Percentiles rank a stretch among this genome's conserved stretches.
Conservation (phyloP, 139 green algal genomes). For the Tetradesmus lagerheimii region DNA sequence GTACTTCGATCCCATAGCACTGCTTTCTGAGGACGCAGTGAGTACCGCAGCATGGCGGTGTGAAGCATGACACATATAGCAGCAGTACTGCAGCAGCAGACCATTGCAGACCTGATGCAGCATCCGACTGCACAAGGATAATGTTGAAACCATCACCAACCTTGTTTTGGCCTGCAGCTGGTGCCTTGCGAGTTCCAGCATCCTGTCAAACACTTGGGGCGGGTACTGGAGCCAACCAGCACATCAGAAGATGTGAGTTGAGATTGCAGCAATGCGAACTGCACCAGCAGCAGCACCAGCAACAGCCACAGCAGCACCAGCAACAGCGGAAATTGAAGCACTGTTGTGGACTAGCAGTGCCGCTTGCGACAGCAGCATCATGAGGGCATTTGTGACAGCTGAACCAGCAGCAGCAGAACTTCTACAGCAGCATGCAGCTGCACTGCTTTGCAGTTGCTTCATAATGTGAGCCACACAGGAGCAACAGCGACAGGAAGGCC, state of each 20-base stretch:
- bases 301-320: not conserved
- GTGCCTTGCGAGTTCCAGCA: slow-evolving; percentile 36
- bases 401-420: too few species aligned
- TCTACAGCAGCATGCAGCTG: too few species aligned
- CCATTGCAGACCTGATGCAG: not conserved
- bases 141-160: not conserved
- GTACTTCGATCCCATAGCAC: slow-evolving; percentile 36
- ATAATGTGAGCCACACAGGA: too few species aligned
- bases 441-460: too few species aligned
- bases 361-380: not conserved
- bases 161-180: slow-evolving; percentile 7
- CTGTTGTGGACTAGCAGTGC: not conserved
- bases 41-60: not conserved
- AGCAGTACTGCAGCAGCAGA: not conserved
- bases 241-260: slow-evolving; percentile 37
- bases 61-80: not conserved
- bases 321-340: not conserved
- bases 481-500: too few species aligned
- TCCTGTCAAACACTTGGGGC: slow-evolving; percentile 3
- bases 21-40: slow-evolving; percentile 30
- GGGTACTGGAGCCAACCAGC: slow-evolving; percentile 20
- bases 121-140: not conserved
- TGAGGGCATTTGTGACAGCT: too few species aligned
- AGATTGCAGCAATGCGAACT: not conserved
- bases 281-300: not conserved